Base-by-base conservation (phyloP, 108 stramenopile species). In the Discostella pseudostelligera region DNA sequence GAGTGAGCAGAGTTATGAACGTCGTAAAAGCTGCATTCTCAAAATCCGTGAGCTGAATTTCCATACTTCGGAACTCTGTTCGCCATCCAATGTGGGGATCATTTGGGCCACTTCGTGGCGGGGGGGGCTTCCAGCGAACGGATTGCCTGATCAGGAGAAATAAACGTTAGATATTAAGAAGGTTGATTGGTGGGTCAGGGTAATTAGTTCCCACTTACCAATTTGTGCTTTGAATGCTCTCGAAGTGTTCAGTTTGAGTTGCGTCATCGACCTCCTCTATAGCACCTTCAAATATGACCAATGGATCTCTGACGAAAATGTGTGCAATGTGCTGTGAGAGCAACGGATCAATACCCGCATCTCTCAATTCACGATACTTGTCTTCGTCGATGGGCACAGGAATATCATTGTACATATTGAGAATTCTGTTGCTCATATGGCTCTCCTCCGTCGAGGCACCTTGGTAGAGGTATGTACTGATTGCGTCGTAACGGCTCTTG, bases 121-220 rank as follows among this genome's bases (percentile, higher is more conserved):
- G 98, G 7, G 99, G 99, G 17, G 99, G 99, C 89, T 99, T 99
- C 97, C 97, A 98, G 37, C 99, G 90, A 45, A 97, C 95, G 16
- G 92, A 86, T 85, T 98, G 96, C 86, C 86, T 87, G 56, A 26
- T 8, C n/a, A 25, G 26, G 25, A 58, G 54, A 16, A 46, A 32
- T 44, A 43, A 13, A 29, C 4, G 43, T 32, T 19, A 49, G 19
- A 32, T 37, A 48, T 13, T 13, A 22, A 57, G 22, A 59, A 0
- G 0, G n/a, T 24, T 32, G 39, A 17, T 43, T 20, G 39, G 1
- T 16, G 37, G 37, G 26, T 59, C 28, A 51, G 1, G 9, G 46
- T 10, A 40, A 37, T 19, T 40, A 29, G 25, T 35, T 13, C 37
- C 28, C 44, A 57, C 82, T 79, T 67, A 85, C 99, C 99, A 99